Base-by-base conservation (phyloP, 768 basidiomycete genomes). In the Trametes elegans region DNA sequence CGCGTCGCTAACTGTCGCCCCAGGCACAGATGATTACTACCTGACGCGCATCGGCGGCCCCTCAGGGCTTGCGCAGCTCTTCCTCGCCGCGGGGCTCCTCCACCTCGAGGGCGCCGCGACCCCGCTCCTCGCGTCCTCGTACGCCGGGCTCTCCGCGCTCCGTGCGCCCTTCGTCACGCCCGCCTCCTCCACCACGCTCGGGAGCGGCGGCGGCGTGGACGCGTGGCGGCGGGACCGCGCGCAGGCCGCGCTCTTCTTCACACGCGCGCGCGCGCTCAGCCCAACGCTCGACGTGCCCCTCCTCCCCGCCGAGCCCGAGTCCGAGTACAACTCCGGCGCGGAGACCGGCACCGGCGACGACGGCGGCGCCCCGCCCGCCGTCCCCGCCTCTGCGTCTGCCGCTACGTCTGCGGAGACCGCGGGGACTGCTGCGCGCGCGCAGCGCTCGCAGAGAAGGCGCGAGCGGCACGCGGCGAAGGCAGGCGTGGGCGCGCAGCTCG, bases 51-150 rank as follows among this genome's bases (percentile, higher is more conserved):
- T 92, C 7, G 90, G 90, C 21, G 87, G 88, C 28, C 62, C 75
- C n/a, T 65, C 67, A 16, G 86, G 85, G 0, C 74, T 91, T 2
- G 89, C 87, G 1, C 85, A 83, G 53, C 80, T 92, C 8, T 91
- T 89, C 68, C 72, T 88, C 6, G 87, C 90, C 68, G 86, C 87
- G 5, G 90, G 90, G 3, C 75, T 90, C 24, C 79, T 92, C 27
- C 82, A 91, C 64, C 76, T 91, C n/a, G 90, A 92, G 67, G 90
- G 90, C 7, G 80, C 87, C 13, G 88, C 90, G 16, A 78, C 84
- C 0, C 74, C 76, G n/a, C 75, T 91, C 27, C 79, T 90, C 27
- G 78, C 86, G 5, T 81, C 87, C 3, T 88, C 89, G 1, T 86
- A 85, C 64, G 84, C 87, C 16, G 88, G 86, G 36, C 76, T 91